These are phyloP conservation scores for Ogataea trehalophila DNA, from an alignment of 805 yeast genomes.

Conservation along the genomic window DNA sequence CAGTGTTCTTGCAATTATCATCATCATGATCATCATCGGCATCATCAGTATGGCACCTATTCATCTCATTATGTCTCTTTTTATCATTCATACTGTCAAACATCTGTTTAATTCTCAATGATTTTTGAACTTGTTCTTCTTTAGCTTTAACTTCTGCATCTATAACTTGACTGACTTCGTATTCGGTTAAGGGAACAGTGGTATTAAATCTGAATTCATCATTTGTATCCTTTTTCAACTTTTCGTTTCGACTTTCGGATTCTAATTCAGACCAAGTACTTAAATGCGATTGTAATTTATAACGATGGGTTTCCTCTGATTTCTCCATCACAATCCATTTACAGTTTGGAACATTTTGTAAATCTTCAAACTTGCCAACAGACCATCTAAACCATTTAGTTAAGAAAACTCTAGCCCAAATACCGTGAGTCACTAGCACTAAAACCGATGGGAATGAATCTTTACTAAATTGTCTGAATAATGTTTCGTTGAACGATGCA, in stretches of 20 bases:
- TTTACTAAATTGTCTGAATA: conserved; percentile 71
- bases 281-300: conserved; percentile 54
- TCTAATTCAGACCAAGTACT: conserved; percentile 68
- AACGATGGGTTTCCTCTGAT: conserved; percentile 43
- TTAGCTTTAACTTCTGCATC: conserved; percentile 41
- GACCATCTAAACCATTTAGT: conserved; percentile 96
- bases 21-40: conserved; percentile 24
- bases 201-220: conserved; percentile 24
- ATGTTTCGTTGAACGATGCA: conserved; percentile 83
- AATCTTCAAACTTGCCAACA: conserved; percentile 80
- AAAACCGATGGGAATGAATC: conserved; percentile 74
- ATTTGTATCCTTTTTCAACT: conserved; percentile 20
- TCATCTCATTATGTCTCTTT: conserved; percentile 3
- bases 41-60: conserved; percentile 7
- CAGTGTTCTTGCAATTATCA: conserved; percentile 4
- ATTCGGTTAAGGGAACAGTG: conserved; percentile 16
- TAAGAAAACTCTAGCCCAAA: conserved; percentile 87
- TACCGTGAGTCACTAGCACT: conserved; percentile 87
- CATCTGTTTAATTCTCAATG: conserved; percentile 35
- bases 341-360: conserved; percentile 83
- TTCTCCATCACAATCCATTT: conserved; percentile 75
- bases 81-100: conserved; percentile 22
- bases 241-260: conserved; percentile 15
- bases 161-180: conserved; percentile 27
- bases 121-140: conserved; percentile 40